Percentiles rank a stretch among this genome's conserved stretches.
Evolutionary conservation across 2,329 filamentous ascomycete genomes (phyloP).

Genomic region (Aureobasidium lini): DNA sequence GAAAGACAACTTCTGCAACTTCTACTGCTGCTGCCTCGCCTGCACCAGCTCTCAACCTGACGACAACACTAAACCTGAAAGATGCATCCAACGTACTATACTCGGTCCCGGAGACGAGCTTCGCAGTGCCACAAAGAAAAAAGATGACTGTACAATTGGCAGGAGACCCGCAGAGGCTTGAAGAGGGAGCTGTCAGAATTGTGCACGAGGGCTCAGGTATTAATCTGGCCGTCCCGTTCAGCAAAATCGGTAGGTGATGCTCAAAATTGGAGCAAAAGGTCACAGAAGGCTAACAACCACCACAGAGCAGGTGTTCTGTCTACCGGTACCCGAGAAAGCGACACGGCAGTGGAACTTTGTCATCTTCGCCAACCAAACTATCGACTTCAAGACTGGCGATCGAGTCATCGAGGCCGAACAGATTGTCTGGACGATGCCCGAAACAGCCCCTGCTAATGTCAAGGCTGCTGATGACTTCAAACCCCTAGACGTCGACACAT

Average conservation of each 20-base stretch:
- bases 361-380: conserved; percentile 46
- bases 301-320: conserved; percentile 50
- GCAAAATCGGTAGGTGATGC: conserved; percentile 36
- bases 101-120: conserved; percentile 45
- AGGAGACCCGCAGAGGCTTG: conserved; percentile 19
- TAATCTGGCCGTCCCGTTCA: conserved; percentile 46
- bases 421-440: conserved; percentile 54
- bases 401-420: conserved; percentile 40
- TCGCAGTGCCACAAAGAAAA: conserved; percentile 56
- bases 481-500: conserved; percentile 35
- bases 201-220: conserved; percentile 38
- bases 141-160: conserved; percentile 55
- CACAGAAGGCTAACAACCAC: neutral
- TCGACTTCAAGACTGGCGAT: conserved; percentile 36
- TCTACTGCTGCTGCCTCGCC: neutral
- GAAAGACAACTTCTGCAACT: neutral
- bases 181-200: conserved; percentile 35
- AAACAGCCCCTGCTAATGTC: conserved; percentile 42
- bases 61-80: conserved; percentile 18
- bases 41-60: neutral
- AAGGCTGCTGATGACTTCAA: conserved; percentile 19
- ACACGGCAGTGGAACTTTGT: conserved; percentile 58
- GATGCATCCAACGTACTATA: conserved; percentile 18
- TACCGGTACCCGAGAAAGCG: conserved; percentile 58
- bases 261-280: neutral